Base-by-base conservation (phyloP, 371 early-diverging fungal species). In the Apophysomyces sp. region DNA sequence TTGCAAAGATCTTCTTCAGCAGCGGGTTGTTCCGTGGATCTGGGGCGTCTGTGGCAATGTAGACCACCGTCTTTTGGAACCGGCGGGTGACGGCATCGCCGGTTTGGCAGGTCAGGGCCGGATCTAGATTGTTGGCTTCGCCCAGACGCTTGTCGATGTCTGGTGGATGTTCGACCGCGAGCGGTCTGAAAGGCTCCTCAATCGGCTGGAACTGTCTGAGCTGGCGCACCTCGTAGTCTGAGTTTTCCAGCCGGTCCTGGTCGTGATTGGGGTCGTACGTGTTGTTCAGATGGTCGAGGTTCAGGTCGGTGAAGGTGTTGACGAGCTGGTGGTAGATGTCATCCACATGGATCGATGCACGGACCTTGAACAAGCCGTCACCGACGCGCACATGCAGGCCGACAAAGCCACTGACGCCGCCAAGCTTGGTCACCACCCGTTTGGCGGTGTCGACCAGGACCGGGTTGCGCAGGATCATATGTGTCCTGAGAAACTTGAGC, bases 41-140 rank as follows among this genome's bases (percentile, higher is more conserved):
- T 4, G 81, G 76, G 1, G 81, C 82, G 61, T 87, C 87, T 1
- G 87, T 87, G 0, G 86, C 87, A 40, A 87, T 81, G 49, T 77
- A 87, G 26, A 87, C 71, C 3, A 74, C 72, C 0, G 82, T 76
- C 8, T 64, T 52, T 12, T 54, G 44, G 58, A 70, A 70, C 12
- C 61, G 63, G 5, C 26, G 18, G 1, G 62, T 65, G 15, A 58
- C 37, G 2, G 24, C 39, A 57, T 69, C 57, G 28, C 21, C 51
- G 44, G 36, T 28, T 9, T n/a, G 63, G 37, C 73, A 73, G 13
- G 67, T 28, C 57, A 58, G 1, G 61, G 62, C 11, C 4, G 6
- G 41, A 18, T 41, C 41, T 7, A 41, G 18, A 7, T 66, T 4
- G 34, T 76, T 71, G 26, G 68, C 55, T 4, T 57, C 51, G 11